A percentile compares a stretch with the other conserved stretches of the same genome.
These are phyloP conservation scores for Drosera spatulata DNA, from an alignment of 179 eudicot genomes.

Conservation along the genomic window DNA sequence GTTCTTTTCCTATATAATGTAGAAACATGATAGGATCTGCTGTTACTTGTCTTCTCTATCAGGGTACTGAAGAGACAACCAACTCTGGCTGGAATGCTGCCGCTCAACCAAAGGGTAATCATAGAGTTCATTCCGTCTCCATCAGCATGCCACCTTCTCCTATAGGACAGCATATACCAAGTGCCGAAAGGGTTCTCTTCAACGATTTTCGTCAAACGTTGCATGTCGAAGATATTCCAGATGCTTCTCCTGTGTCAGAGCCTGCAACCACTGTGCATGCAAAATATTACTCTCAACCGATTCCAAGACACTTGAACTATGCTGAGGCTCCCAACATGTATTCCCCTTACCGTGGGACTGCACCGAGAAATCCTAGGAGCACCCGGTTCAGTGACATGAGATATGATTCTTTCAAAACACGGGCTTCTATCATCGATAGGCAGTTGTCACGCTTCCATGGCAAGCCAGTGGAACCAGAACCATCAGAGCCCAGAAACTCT, in stretches of 20 bases:
- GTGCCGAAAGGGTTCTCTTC: constrained; percentile 27
- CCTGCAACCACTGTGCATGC: constrained; percentile 1
- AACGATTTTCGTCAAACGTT: constrained; percentile 18
- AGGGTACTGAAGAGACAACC: neutral
- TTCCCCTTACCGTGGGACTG: constrained; percentile 6
- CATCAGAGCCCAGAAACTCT: constrained; percentile 6
- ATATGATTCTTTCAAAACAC: constrained; percentile 65
- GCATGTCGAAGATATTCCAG: constrained; percentile 6
- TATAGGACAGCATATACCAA: constrained; percentile 16
- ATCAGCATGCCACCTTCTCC: constrained; percentile 58
- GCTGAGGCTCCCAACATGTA: constrained; percentile 11
- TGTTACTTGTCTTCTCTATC: no score
- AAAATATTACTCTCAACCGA: constrained; percentile 56
- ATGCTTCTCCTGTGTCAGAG: neutral
- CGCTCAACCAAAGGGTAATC: constrained; percentile 2
- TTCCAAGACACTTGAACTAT: constrained; percentile 25
- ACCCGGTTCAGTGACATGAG: constrained; percentile 29
- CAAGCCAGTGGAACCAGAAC: constrained; percentile 27
- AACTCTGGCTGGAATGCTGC: neutral
- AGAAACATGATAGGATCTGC: no score
- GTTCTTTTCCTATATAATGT: no score
- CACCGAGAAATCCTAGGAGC: neutral
- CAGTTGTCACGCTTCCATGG: constrained; percentile 50
- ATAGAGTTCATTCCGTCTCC: constrained; percentile 27
- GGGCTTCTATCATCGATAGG: constrained; percentile 73